Evolutionary conservation across 257 asterid species (phyloP), one percentile per base, ranked within the genome.

Genomic region (Ocimum tenuiflorum): DNA sequence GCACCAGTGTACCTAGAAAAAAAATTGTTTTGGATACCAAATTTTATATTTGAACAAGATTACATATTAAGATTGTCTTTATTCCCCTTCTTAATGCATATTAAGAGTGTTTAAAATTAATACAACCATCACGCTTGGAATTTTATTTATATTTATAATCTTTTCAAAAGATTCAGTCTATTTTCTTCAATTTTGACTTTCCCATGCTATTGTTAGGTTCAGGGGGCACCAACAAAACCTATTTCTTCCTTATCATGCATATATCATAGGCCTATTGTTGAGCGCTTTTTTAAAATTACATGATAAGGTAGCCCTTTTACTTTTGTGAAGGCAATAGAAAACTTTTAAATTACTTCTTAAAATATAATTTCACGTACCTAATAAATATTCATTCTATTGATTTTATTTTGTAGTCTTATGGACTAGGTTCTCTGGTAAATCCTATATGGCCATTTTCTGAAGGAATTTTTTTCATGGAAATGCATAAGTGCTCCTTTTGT

Each of bases 181-280:
- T 8, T 29, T 14, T 11, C 7, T 53, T 35, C 63, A 35, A 35
- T 18, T 33, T 64, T 49, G 36, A 31, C 35, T 49, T 51, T 6
- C 47, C 24, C 31, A 15, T 22, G 64, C 41, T 54, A 23, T 57
- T 36, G 64, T 31, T 18, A 54, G 36, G 60, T 38, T 9, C 43
- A 57, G 57, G 50, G 18, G 24, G 45, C 62, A 55, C 22, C 41
- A n/a, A n/a, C n/a, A n/a, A n/a, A n/a, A n/a, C n/a, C n/a, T n/a
- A n/a, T n/a, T n/a, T n/a, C 22, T 52, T 42, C 35, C 45, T 41
- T 53, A 11, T 42, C 46, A 67, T 55, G 42, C 72, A 54, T 17
- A 65, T 54, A 55, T 29, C 45, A 67, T n/a, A n/a, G n/a, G n/a
- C n/a, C n/a, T n/a, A 60, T 60, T n/a, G n/a, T 54, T n/a, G 23